Conservation (phyloP, 441 rosid genomes). For the Corymbia citriodora region DNA sequence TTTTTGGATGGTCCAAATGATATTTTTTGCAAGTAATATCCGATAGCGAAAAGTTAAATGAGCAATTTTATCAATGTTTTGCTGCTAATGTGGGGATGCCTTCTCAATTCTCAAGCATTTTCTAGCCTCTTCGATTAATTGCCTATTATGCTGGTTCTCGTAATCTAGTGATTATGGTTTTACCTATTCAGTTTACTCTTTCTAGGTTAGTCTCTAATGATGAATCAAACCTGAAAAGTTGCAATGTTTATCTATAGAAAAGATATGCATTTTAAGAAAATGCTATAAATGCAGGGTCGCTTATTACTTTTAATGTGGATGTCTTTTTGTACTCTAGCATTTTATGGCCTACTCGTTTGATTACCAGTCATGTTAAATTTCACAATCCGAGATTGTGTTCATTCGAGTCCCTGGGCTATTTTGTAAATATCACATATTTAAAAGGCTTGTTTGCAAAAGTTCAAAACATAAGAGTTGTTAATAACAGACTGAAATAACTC, state of each 20-base stretch:
- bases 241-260: background rate
- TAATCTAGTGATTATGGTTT: background rate
- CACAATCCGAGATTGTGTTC: background rate
- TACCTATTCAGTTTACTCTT: background rate
- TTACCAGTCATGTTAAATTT: background rate
- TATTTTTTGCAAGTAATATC: background rate
- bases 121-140: background rate
- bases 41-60: background rate
- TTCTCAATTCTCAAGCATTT: background rate
- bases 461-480: too few relatives aligned
- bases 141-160: background rate
- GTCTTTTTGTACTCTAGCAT: background rate
- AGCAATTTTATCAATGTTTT: background rate
- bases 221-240: background rate
- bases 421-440: too few relatives aligned
- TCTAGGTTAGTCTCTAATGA: background rate
- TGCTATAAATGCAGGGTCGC: background rate
- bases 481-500: too few relatives aligned
- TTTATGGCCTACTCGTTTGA: background rate
- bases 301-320: background rate
- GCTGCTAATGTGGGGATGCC: background rate
- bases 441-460: too few relatives aligned
- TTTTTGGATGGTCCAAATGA: background rate
- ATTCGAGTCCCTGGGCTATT: background rate
- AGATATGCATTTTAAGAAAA: background rate